These are phyloP conservation scores for Hemileia vastatrix DNA, from an alignment of 1,284 basidiomycete species.

Conservation along the genomic window DNA sequence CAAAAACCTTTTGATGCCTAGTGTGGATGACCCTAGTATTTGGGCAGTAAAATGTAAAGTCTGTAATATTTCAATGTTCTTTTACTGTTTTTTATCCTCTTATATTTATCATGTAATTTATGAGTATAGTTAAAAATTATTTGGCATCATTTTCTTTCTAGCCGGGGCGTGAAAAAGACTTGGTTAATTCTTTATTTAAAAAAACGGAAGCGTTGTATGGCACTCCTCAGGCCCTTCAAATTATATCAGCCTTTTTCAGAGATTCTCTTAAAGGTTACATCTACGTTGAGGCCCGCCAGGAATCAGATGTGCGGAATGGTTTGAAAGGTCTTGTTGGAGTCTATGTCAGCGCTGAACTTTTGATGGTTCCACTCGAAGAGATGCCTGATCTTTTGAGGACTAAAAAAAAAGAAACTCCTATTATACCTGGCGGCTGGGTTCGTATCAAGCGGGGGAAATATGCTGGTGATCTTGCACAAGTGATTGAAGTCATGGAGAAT, in stretches of 20 bases:
- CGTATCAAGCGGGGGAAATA: slow-evolving; percentile 90
- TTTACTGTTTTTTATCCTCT: background rate
- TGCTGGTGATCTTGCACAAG: slow-evolving; percentile 86
- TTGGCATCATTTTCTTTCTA: slow-evolving; percentile 39
- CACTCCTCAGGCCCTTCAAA: slow-evolving; percentile 61
- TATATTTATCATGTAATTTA: background rate
- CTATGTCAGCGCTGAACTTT: slow-evolving; percentile 63
- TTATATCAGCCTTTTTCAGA: slow-evolving; percentile 87
- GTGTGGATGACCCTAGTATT: slow-evolving; percentile 84
- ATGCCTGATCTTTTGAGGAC: slow-evolving; percentile 95
- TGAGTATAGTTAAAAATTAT: slow-evolving; percentile 9
- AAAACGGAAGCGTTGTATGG: slow-evolving; percentile 68
- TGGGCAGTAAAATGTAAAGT: slow-evolving; percentile 95
- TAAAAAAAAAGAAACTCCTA: slow-evolving; percentile 80
- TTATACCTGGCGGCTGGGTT: slow-evolving; percentile 85
- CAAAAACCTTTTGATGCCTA: slow-evolving; percentile 91
- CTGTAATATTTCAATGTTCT: slow-evolving; percentile 32
- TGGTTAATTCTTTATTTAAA: slow-evolving; percentile 87
- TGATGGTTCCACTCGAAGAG: slow-evolving; percentile 90
- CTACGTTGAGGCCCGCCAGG: slow-evolving; percentile 84
- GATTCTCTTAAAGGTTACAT: slow-evolving; percentile 91
- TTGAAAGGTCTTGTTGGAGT: slow-evolving; percentile 84
- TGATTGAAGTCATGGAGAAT: slow-evolving; percentile 84
- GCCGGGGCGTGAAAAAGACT: slow-evolving; percentile 82
- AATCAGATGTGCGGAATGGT: slow-evolving; percentile 75